Conservation (phyloP, 805 yeast species). For the Torulaspora quercuum region DNA sequence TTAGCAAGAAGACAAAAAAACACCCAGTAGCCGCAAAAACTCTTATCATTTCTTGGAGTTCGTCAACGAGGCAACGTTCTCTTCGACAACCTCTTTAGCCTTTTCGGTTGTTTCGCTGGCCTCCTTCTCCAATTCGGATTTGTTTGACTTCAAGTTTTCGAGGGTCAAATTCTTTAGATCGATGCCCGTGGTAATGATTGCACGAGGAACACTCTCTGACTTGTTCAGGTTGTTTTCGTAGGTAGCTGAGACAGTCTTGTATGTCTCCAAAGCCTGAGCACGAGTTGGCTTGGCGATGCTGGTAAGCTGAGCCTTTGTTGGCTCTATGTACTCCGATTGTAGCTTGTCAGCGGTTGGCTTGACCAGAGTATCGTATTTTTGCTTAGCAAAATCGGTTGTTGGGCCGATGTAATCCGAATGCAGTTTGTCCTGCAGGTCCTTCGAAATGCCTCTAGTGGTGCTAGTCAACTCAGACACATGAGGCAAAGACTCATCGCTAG, state of each 20-base stretch:
- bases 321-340: slow-evolving; percentile 18
- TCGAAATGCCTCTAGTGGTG: slow-evolving; percentile 30
- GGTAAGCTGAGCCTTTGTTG: slow-evolving; percentile 21
- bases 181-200: slow-evolving; percentile 33
- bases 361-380: slow-evolving; percentile 22
- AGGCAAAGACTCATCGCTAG: slow-evolving; percentile 18
- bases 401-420: slow-evolving; percentile 24
- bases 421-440: slow-evolving; percentile 27
- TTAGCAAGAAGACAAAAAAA: no score
- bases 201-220: slow-evolving; percentile 34
- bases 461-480: slow-evolving; percentile 31
- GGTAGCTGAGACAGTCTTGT: slow-evolving; percentile 29
- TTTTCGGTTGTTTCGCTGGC: slow-evolving; percentile 10
- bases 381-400: slow-evolving; percentile 27
- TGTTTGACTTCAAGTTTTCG: slow-evolving; percentile 27
- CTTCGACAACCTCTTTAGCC: slow-evolving; percentile 9
- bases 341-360: slow-evolving; percentile 28
- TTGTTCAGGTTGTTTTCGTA: slow-evolving; percentile 31
- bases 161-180: slow-evolving; percentile 32
- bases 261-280: slow-evolving; percentile 24
- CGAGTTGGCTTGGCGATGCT: slow-evolving; percentile 20
- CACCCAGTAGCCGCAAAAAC: no score
- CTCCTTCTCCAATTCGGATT: slow-evolving; percentile 12
- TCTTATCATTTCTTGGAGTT: slow-evolving; percentile 6
- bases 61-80: slow-evolving; percentile 9